These are phyloP conservation scores for Dispira parvispora DNA, from an alignment of 192 early-diverging fungal species.

Conservation along the genomic window DNA sequence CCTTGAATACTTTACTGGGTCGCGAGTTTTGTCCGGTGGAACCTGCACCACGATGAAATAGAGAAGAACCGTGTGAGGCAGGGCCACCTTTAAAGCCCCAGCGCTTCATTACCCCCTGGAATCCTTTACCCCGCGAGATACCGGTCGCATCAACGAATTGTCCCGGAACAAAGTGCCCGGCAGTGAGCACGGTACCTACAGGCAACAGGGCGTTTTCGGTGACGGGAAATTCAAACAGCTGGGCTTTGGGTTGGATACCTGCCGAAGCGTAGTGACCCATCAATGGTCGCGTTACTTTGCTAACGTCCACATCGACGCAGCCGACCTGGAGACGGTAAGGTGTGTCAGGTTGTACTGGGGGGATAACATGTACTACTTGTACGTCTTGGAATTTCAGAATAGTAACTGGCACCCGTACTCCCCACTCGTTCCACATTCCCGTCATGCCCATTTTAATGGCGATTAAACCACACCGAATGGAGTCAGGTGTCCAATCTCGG, in stretches of 20 bases:
- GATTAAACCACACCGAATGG: conserved; percentile 60
- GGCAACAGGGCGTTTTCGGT: conserved; percentile 70
- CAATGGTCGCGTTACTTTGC: conserved; percentile 52
- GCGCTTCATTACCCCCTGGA: conserved; percentile 96
- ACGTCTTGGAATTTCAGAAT: conserved; percentile 56
- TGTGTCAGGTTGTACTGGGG: conserved; percentile 18
- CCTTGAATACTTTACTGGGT: conserved; percentile 83
- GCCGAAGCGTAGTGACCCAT: conserved; percentile 55
- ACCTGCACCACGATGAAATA: conserved; percentile 73
- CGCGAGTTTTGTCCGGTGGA: conserved; percentile 72
- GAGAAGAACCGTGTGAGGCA: conserved; percentile 89
- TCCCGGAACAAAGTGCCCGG: conserved; percentile 86
- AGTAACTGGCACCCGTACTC: conserved; percentile 75
- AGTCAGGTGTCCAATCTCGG: conserved; percentile 25
- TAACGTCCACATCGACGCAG: conserved; percentile 33
- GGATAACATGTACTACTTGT: conserved; percentile 42
- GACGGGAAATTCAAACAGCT: conserved; percentile 68
- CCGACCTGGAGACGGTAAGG: conserved; percentile 45
- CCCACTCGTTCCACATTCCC: conserved; percentile 87
- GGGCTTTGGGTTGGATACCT: conserved; percentile 58
- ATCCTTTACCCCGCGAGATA: conserved; percentile 81
- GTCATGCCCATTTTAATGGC: conserved; percentile 93
- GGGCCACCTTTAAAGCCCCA: conserved; percentile 78
- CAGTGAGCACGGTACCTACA: conserved; percentile 50
- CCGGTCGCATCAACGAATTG: conserved; percentile 87